A percentile compares a stretch with the other conserved stretches of the same genome.
phyloP scores from a whole-genome alignment of 1,139 yeast species.

The Candida neerlandica region DNA sequence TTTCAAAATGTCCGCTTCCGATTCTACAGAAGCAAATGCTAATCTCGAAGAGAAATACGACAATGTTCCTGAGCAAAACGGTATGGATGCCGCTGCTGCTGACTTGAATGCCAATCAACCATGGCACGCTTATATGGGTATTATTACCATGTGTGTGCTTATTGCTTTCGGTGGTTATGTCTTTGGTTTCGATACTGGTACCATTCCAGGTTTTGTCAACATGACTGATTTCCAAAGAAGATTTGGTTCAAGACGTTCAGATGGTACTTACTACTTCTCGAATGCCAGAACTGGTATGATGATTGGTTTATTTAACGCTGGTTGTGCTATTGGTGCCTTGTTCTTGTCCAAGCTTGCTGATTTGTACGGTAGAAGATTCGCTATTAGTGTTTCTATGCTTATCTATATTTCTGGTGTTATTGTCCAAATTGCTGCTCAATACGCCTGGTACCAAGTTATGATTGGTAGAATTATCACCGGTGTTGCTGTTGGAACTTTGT shows the following conservation, averaged over 20 bases:
- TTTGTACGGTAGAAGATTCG: constrained; percentile 52
- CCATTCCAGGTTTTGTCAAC: constrained; percentile 68
- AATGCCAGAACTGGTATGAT: constrained; percentile 56
- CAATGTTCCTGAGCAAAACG: background rate
- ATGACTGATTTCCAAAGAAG: constrained; percentile 51
- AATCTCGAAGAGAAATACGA: constrained; percentile 8
- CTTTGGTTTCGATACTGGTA: constrained; percentile 80
- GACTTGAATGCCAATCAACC: constrained; percentile 12
- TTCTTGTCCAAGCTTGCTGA: constrained; percentile 58
- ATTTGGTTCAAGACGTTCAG: constrained; percentile 44
- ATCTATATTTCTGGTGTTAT: constrained; percentile 53
- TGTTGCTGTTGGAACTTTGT: constrained; percentile 67
- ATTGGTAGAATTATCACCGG: constrained; percentile 71
- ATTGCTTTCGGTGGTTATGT: constrained; percentile 68
- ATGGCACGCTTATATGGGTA: constrained; percentile 11
- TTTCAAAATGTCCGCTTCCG: constrained; percentile 6
- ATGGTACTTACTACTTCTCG: constrained; percentile 37
- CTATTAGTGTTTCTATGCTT: constrained; percentile 46
- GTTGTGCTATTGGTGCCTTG: constrained; percentile 74
- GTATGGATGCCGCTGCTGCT: background rate
- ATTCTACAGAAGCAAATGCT: constrained; percentile 4
- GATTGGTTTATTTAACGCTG: constrained; percentile 66
- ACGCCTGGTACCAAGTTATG: constrained; percentile 53
- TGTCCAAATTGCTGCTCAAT: constrained; percentile 47
- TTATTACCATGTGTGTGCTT: constrained; percentile 30